A percentile compares a stretch with the other conserved stretches of the same genome.
phyloP scores from a whole-genome alignment of 192 early-diverging fungal species.

The Spizellomyces punctatus region DNA sequence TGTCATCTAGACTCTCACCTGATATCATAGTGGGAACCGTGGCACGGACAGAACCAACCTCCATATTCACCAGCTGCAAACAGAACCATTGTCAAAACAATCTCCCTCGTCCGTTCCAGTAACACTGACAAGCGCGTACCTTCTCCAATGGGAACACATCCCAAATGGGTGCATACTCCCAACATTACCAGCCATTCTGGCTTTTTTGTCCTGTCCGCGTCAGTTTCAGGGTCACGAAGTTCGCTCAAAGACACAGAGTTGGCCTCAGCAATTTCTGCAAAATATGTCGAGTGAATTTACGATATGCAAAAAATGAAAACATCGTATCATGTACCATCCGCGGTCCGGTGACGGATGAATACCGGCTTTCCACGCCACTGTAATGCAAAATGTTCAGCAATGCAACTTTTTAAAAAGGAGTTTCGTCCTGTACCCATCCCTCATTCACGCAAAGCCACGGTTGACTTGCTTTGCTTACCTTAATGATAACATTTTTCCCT shows the following conservation, averaged over 20 bases:
- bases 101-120: neutral
- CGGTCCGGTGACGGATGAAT: constrained; percentile 95
- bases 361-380: constrained; percentile 98
- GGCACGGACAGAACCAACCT: constrained; percentile 99
- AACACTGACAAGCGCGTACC: constrained; percentile 29
- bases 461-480: constrained; percentile 40
- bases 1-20: constrained; percentile 29
- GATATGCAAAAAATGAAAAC: neutral
- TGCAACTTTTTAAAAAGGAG: neutral
- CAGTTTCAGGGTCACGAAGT: constrained; percentile 90
- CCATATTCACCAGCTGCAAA: constrained; percentile 87
- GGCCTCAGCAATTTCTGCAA: constrained; percentile 88
- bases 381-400: constrained; percentile 2
- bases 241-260: constrained; percentile 75
- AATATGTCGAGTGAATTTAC: neutral
- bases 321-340: constrained; percentile 47
- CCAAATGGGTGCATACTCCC: constrained; percentile 85
- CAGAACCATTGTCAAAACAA: too few species aligned
- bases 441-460: too few species aligned
- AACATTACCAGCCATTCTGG: constrained; percentile 98
- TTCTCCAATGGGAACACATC: constrained; percentile 98
- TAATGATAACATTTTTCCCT: constrained; percentile 95
- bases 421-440: neutral
- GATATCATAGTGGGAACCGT: constrained; percentile 99
- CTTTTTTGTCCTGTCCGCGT: constrained; percentile 84